A percentile compares a stretch with the other conserved stretches of the same genome.
Conservation (phyloP, 1,284 basidiomycete genomes). For the Termitomyces sp. region DNA sequence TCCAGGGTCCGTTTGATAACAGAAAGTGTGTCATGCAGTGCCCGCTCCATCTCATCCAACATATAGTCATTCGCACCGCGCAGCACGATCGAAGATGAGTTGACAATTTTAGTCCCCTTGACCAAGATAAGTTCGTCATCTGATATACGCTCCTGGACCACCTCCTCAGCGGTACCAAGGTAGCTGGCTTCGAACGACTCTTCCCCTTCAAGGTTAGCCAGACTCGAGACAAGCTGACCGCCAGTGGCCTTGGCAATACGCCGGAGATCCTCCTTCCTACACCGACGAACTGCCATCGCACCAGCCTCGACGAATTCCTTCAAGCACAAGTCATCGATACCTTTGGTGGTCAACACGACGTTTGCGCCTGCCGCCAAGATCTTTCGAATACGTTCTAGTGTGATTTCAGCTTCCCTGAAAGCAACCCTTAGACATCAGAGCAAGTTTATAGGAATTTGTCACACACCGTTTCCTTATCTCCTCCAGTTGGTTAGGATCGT, state of each 20-base stretch:
- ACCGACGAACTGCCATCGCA: slow-evolving; percentile 97
- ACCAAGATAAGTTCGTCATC: slow-evolving; percentile 98
- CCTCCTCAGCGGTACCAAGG: slow-evolving; percentile 92
- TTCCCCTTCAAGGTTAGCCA: slow-evolving; percentile 97
- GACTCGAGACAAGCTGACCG: slow-evolving; percentile 86
- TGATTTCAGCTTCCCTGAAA: slow-evolving; percentile 90
- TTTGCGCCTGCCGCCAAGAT: slow-evolving; percentile 96
- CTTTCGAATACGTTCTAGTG: slow-evolving; percentile 93
- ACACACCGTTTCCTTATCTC: slow-evolving; percentile 86
- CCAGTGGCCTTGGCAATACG: slow-evolving; percentile 98
- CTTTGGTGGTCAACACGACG: slow-evolving; percentile 96
- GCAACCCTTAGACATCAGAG: not conserved
- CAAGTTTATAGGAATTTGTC: not conserved
- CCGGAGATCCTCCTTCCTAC: slow-evolving; percentile 95
- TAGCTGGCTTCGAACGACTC: slow-evolving; percentile 94
- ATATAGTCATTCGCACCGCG: slow-evolving; percentile 99
- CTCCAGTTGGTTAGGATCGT: slow-evolving; percentile 95
- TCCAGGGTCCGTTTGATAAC: slow-evolving; percentile 98
- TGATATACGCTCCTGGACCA: slow-evolving; percentile 95
- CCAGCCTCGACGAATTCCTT: slow-evolving; percentile 99
- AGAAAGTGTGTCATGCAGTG: slow-evolving; percentile 91
- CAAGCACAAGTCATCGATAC: slow-evolving; percentile 96
- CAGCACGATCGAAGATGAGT: slow-evolving; percentile 88
- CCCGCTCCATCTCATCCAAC: slow-evolving; percentile 99
- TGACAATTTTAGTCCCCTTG: slow-evolving; percentile 97